phyloP scores from a whole-genome alignment of 495 filamentous ascomycete genomes.

The Penicillium soppii region DNA sequence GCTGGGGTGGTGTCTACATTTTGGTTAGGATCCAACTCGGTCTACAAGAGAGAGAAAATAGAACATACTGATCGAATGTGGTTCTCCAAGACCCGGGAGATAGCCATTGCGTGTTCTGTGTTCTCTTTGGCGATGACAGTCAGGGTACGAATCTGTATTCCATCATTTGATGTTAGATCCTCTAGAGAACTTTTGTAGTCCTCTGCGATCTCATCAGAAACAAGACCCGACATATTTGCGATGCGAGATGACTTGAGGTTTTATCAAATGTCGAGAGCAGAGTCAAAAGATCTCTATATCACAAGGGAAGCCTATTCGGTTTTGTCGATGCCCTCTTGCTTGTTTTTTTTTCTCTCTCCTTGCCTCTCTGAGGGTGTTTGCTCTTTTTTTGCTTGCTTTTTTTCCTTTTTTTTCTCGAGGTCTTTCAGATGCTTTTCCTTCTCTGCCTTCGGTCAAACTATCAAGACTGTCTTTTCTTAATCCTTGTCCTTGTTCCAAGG shows the following conservation, averaged over 20 bases:
- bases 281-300: background rate
- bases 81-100: conserved; percentile 82
- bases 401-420: conserved; percentile 14
- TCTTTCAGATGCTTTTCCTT: conserved; percentile 4
- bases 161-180: conserved; percentile 84
- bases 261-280: conserved; percentile 1
- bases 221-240: conserved; percentile 66
- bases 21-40: conserved; percentile 34
- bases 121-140: conserved; percentile 97
- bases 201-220: conserved; percentile 87
- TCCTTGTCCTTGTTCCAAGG: conserved; percentile 30
- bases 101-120: conserved; percentile 87
- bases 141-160: conserved; percentile 90
- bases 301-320: background rate
- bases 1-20: conserved; percentile 73
- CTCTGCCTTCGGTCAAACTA: conserved; percentile 19
- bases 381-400: conserved; percentile 8
- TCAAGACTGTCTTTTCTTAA: conserved; percentile 30
- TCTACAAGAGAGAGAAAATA: conserved; percentile 14
- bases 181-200: conserved; percentile 93
- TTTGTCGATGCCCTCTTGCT: conserved; percentile 12
- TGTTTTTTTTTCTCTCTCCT: conserved; percentile 16
- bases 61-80: conserved; percentile 89
- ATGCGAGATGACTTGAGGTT: conserved; percentile 13
- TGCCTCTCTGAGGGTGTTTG: conserved; percentile 11